These are phyloP conservation scores for Begonia masoniana DNA, from an alignment of 306 rosid genomes.

Conservation along the genomic window DNA sequence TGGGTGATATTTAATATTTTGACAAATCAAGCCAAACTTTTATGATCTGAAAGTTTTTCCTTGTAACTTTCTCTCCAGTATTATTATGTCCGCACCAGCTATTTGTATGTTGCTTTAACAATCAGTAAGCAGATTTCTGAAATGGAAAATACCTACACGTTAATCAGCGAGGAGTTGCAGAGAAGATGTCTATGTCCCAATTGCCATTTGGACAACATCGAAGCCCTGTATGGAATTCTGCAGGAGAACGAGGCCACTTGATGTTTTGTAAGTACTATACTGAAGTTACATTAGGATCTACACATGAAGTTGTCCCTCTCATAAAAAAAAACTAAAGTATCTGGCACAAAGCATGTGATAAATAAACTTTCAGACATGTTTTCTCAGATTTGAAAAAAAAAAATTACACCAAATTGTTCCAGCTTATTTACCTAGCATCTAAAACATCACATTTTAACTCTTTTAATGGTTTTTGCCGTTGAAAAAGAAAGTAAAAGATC, in stretches of 20 bases:
- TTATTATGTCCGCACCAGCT: neutral
- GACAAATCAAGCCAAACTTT: neutral
- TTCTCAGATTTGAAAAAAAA: too few relatives aligned
- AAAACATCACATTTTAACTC: too few relatives aligned
- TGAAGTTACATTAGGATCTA: neutral
- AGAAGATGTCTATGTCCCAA: constrained; percentile 52
- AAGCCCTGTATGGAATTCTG: constrained; percentile 27
- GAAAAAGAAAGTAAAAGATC: too few relatives aligned
- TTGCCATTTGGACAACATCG: constrained; percentile 59
- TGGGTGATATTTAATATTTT: too few relatives aligned
- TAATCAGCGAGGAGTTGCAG: constrained; percentile 63
- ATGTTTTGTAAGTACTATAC: constrained; percentile 24
- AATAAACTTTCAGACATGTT: too few relatives aligned
- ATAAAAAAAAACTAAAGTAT: too few relatives aligned
- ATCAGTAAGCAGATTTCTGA: constrained; percentile 50
- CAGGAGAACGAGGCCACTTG: constrained; percentile 28
- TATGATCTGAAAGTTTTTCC: neutral
- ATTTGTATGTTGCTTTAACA: constrained; percentile 36
- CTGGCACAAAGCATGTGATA: too few relatives aligned
- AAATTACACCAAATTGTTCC: too few relatives aligned
- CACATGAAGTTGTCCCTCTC: too few relatives aligned
- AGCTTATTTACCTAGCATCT: too few relatives aligned
- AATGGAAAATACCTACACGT: constrained; percentile 30
- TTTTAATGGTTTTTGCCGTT: too few relatives aligned
- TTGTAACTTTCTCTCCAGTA: neutral